These are phyloP conservation scores for Collybia sp. DNA, from an alignment of 768 basidiomycete species.

Conservation along the genomic window DNA sequence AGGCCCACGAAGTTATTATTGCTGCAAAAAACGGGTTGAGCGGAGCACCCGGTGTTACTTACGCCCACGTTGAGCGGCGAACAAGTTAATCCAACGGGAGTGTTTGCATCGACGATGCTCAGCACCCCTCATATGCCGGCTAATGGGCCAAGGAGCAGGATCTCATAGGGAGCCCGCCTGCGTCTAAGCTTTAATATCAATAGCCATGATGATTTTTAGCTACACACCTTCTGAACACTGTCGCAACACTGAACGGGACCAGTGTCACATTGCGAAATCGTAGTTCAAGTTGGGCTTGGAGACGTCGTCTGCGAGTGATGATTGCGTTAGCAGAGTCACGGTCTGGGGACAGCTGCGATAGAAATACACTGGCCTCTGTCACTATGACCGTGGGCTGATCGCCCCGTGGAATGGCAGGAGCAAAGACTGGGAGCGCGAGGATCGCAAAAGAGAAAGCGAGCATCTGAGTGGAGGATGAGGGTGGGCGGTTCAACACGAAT, in stretches of 20 bases:
- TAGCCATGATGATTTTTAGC: background rate
- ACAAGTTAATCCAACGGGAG: background rate
- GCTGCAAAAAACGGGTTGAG: slow-evolving; percentile 13
- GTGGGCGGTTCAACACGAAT: background rate
- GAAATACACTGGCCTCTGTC: background rate
- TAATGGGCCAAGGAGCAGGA: too few species aligned
- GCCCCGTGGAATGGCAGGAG: slow-evolving; percentile 19
- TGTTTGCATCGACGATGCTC: background rate
- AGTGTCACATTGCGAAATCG: slow-evolving; percentile 3
- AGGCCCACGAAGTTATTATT: slow-evolving; percentile 11
- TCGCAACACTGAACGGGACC: slow-evolving; percentile 7
- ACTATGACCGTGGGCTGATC: slow-evolving; percentile 1
- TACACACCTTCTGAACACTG: slow-evolving; percentile 1
- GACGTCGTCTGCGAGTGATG: background rate
- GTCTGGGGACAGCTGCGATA: too few species aligned
- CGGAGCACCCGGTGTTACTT: slow-evolving; percentile 1
- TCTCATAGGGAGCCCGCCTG: background rate
- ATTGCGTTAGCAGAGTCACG: too few species aligned
- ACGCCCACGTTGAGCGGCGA: background rate
- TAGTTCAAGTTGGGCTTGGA: background rate
- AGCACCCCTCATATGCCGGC: background rate
- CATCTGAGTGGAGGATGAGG: slow-evolving; percentile 1
- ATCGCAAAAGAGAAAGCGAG: slow-evolving; percentile 10
- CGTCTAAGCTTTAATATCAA: background rate
- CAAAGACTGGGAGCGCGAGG: slow-evolving; percentile 20